phyloP scores from a whole-genome alignment of 1,139 yeast species.

The Nakaseomyces kungkrabaensis region DNA sequence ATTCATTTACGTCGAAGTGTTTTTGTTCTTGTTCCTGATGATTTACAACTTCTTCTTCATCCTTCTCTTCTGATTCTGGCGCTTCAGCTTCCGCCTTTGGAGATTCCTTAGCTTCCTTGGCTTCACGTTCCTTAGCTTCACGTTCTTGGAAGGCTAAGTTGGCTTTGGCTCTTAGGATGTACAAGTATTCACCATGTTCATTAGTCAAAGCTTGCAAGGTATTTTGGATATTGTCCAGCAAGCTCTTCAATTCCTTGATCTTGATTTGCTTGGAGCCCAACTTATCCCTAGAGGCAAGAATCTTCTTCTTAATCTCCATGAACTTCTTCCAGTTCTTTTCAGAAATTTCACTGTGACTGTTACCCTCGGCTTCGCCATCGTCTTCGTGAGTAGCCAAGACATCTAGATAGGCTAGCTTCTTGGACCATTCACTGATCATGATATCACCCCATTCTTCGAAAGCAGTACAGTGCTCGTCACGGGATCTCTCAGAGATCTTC shows the following conservation, averaged over 20 bases:
- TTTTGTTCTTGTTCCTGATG: neutral
- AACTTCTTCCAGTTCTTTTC: conserved; percentile 9
- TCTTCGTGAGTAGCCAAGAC: neutral
- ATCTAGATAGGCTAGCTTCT: conserved; percentile 29
- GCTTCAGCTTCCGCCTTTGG: neutral
- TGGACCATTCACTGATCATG: conserved; percentile 45
- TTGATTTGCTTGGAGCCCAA: conserved; percentile 43
- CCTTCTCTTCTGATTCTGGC: neutral
- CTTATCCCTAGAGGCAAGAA: conserved; percentile 39
- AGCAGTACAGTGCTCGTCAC: conserved; percentile 51
- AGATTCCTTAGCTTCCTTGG: conserved; percentile 1
- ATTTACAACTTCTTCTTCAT: neutral
- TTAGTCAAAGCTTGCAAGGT: conserved; percentile 51
- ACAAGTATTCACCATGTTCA: conserved; percentile 65
- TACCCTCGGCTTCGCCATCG: neutral
- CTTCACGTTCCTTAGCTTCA: conserved; percentile 30
- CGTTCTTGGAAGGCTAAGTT: conserved; percentile 70
- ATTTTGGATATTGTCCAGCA: conserved; percentile 47
- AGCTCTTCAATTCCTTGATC: conserved; percentile 40
- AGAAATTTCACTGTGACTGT: neutral
- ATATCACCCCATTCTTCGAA: conserved; percentile 66
- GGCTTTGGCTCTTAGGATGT: conserved; percentile 69
- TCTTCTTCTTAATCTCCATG: neutral
- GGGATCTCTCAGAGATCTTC: conserved; percentile 32
- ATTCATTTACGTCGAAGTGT: neutral